A percentile compares a stretch with the other conserved stretches of the same genome.
These are phyloP conservation scores for Pestalotiopsis sp. DNA, from an alignment of 2,329 filamentous ascomycete genomes.

Conservation along the genomic window DNA sequence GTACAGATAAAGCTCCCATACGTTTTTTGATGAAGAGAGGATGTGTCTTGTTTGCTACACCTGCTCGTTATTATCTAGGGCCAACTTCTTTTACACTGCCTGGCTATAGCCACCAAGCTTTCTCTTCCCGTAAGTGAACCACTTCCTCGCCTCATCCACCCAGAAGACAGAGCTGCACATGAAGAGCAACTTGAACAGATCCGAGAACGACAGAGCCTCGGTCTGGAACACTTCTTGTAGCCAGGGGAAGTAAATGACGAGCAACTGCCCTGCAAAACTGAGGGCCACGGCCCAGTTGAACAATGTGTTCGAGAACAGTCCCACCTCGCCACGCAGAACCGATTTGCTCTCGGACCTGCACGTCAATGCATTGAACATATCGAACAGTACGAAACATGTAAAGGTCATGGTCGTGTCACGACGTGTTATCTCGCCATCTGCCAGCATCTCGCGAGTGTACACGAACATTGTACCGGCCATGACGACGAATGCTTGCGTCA, in stretches of 20 bases:
- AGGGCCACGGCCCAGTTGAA: constrained; percentile 96
- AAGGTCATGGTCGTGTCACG: constrained; percentile 99
- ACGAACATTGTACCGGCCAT: constrained; percentile 90
- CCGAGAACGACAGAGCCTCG: constrained; percentile 74
- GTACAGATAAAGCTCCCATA: constrained; percentile 9
- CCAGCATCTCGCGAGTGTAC: constrained; percentile 88
- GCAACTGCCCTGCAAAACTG: constrained; percentile 80
- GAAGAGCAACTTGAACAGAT: constrained; percentile 72
- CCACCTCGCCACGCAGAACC: constrained; percentile 81
- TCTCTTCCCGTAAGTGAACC: constrained; percentile 62
- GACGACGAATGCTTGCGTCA: constrained; percentile 86
- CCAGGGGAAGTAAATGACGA: constrained; percentile 94
- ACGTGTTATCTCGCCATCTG: constrained; percentile 80
- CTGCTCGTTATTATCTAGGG: background rate
- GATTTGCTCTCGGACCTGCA: constrained; percentile 93
- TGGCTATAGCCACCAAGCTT: constrained; percentile 66
- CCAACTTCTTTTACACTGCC: constrained; percentile 51
- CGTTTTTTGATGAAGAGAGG: background rate
- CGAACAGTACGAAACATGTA: constrained; percentile 97
- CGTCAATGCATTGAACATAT: constrained; percentile 98
- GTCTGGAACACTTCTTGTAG: constrained; percentile 96
- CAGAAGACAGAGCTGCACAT: constrained; percentile 92
- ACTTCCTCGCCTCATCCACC: constrained; percentile 91
- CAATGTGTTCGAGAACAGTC: constrained; percentile 82
- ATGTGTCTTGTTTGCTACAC: background rate